phyloP scores from a whole-genome alignment of 2,329 filamentous ascomycete species.

The Waltergamsia citrina region DNA sequence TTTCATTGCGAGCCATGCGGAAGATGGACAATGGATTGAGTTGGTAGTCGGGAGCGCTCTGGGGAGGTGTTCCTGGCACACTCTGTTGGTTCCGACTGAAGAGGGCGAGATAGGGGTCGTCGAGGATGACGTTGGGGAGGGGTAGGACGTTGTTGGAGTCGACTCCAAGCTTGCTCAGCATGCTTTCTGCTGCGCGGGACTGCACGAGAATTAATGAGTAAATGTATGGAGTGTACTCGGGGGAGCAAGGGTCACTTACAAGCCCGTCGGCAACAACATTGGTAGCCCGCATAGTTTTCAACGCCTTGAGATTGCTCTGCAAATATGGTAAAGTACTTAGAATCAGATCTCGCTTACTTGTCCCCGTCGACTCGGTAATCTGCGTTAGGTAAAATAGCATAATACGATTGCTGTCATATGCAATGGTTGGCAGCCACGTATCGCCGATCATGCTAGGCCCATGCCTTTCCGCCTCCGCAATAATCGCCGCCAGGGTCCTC shows the following conservation, averaged over 20 bases:
- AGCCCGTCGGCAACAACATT: slow-evolving; percentile 8
- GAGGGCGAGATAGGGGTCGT: slow-evolving; percentile 2
- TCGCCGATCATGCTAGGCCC: slow-evolving; percentile 7
- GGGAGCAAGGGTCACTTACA: too few relatives aligned
- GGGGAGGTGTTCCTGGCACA: slow-evolving; percentile 1
- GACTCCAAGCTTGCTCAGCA: slow-evolving; percentile 8
- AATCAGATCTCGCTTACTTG: slow-evolving; percentile 7
- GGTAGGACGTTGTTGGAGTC: slow-evolving; percentile 5
- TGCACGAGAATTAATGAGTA: background rate
- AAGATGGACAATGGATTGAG: slow-evolving; percentile 5
- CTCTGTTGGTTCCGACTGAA: background rate
- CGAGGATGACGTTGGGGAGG: slow-evolving; percentile 7
- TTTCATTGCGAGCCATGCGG: slow-evolving; percentile 6
- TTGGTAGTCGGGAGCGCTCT: slow-evolving; percentile 4
- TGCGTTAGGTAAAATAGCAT: slow-evolving; percentile 9
- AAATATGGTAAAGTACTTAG: slow-evolving; percentile 7
- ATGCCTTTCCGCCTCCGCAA: slow-evolving; percentile 8
- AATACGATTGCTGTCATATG: slow-evolving; percentile 8
- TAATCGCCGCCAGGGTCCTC: slow-evolving; percentile 7
- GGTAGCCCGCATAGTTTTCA: slow-evolving; percentile 7
- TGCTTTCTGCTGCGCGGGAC: slow-evolving; percentile 7
- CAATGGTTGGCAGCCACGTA: slow-evolving; percentile 9
- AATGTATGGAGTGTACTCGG: background rate
- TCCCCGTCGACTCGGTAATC: slow-evolving; percentile 1
- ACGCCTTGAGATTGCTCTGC: slow-evolving; percentile 8